Evolutionary conservation across 78 protist genomes (phyloP).

Genomic region (Paratrimastix pyriformis): DNA sequence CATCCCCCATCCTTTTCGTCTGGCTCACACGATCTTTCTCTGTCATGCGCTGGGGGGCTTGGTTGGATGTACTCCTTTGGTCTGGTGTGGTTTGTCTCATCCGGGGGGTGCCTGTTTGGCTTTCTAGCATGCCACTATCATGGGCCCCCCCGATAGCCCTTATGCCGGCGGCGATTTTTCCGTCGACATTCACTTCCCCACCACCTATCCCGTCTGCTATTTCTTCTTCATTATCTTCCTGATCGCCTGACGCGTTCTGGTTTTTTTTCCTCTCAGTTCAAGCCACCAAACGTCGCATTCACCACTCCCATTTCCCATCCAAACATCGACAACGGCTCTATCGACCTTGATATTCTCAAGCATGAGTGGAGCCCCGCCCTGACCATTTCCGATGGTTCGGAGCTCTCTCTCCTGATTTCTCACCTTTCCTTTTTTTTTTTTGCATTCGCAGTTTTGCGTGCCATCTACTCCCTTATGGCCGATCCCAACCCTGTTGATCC

Average conservation of each 20-base stretch:
- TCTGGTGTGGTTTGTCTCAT: too few relatives aligned
- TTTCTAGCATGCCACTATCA: not conserved
- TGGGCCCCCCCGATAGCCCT: conserved; percentile 54
- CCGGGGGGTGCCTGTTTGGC: too few relatives aligned
- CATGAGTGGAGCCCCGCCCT: conserved; percentile 85
- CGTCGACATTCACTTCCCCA: conserved; percentile 74
- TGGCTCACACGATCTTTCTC: too few relatives aligned
- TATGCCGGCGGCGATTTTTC: conserved; percentile 79
- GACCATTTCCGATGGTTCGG: conserved; percentile 64
- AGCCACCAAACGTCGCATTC: conserved; percentile 33
- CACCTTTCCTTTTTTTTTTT: not conserved
- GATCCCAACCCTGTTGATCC: conserved; percentile 76
- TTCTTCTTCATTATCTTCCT: too few relatives aligned
- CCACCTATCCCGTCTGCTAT: conserved; percentile 71
- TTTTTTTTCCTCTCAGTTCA: not conserved
- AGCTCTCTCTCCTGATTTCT: too few relatives aligned
- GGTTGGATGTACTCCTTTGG: too few relatives aligned
- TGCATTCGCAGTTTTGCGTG: conserved; percentile 51
- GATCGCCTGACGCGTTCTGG: not conserved
- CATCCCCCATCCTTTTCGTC: too few relatives aligned
- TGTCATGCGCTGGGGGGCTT: too few relatives aligned
- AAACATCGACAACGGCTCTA: conserved; percentile 76
- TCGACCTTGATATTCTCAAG: conserved; percentile 84
- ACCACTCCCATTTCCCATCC: conserved; percentile 75
- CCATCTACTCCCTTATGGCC: conserved; percentile 71